Evolutionary conservation across 2,329 filamentous ascomycete species (phyloP).

Genomic region (Microdochium trichocladiopsis): DNA sequence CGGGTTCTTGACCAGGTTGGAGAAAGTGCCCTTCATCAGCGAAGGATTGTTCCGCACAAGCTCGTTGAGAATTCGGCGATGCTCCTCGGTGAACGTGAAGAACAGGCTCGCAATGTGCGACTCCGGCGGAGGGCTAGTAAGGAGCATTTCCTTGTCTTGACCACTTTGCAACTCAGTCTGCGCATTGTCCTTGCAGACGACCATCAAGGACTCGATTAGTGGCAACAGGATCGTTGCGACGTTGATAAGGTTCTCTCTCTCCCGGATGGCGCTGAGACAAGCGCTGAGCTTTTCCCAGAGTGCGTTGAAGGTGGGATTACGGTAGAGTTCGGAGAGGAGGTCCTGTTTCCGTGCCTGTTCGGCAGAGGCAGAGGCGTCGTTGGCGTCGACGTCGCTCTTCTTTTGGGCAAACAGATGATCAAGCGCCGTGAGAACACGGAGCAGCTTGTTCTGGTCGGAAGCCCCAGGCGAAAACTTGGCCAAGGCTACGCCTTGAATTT

Average conservation of each 20-base stretch:
- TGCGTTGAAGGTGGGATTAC: constrained; percentile 80
- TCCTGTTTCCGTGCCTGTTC: constrained; percentile 67
- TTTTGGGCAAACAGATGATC: constrained; percentile 90
- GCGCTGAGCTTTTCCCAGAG: constrained; percentile 91
- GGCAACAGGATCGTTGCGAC: constrained; percentile 93
- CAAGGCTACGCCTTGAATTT: constrained; percentile 89
- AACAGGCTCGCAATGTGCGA: constrained; percentile 82
- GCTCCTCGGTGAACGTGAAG: constrained; percentile 96
- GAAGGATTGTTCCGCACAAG: constrained; percentile 95
- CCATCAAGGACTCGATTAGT: constrained; percentile 94
- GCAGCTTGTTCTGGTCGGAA: constrained; percentile 92
- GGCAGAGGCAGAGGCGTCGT: constrained; percentile 15
- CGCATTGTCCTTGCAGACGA: constrained; percentile 97
- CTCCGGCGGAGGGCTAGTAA: constrained; percentile 73
- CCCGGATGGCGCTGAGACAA: constrained; percentile 79
- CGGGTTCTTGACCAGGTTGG: constrained; percentile 92
- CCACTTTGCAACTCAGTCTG: constrained; percentile 55
- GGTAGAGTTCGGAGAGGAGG: constrained; percentile 80
- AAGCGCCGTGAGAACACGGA: constrained; percentile 85
- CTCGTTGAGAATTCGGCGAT: constrained; percentile 95
- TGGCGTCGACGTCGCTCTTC: constrained; percentile 31
- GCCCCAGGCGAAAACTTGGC: constrained; percentile 94
- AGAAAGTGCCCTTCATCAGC: constrained; percentile 97
- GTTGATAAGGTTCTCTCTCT: constrained; percentile 92
- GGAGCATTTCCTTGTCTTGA: constrained; percentile 58